phyloP scores from a whole-genome alignment of 331 rosid genomes.

The Arachis monticola region DNA sequence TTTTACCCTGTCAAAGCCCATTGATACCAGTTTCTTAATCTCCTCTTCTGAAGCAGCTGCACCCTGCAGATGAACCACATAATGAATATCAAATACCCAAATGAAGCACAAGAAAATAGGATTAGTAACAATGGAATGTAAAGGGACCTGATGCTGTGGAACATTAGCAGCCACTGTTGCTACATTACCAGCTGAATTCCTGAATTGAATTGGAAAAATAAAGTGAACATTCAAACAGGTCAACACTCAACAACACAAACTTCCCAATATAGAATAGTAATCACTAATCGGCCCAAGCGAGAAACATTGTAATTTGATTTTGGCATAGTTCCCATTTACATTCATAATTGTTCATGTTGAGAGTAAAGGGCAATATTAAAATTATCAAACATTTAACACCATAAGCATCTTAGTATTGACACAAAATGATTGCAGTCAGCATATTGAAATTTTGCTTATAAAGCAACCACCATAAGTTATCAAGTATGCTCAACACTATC shows the following conservation, averaged over 20 bases:
- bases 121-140: constrained; percentile 21
- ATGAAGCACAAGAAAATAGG: constrained; percentile 31
- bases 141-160: constrained; percentile 67
- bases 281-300: too few species aligned
- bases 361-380: too few species aligned
- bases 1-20: constrained; percentile 97
- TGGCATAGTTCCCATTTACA: too few species aligned
- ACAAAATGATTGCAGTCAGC: constrained; percentile 12
- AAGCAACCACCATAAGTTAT: constrained; percentile 18
- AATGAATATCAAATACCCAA: constrained; percentile 37
- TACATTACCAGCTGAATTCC: constrained; percentile 47
- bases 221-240: constrained; percentile 17
- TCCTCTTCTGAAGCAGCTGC: constrained; percentile 74
- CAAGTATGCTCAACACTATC: constrained; percentile 32
- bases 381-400: background rate
- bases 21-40: constrained; percentile 74
- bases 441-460: constrained; percentile 17
- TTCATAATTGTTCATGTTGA: background rate
- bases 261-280: too few species aligned
- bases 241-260: too few species aligned
- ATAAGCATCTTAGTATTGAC: constrained; percentile 18
- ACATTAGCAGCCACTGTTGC: constrained; percentile 54
- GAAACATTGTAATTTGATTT: too few species aligned
- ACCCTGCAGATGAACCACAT: constrained; percentile 54
- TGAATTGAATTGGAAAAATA: constrained; percentile 39